Conservation (phyloP, 2,329 filamentous ascomycete genomes). For the Dactylonectria estremocensis region DNA sequence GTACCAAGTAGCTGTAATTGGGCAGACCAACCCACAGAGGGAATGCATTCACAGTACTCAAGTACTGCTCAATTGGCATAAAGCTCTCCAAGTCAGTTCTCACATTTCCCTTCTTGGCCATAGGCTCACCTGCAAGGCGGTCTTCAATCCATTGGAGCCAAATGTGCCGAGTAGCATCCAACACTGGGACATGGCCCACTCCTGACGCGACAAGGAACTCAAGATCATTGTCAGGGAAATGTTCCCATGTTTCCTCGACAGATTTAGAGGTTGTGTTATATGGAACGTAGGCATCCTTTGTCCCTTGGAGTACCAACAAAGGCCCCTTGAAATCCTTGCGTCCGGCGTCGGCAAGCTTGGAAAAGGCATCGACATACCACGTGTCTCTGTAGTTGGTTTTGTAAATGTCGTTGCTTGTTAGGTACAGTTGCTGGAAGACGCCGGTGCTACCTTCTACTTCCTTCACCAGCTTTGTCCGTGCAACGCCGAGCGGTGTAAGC, state of each 20-base stretch:
- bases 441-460: constrained; percentile 22
- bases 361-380: constrained; percentile 22
- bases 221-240: too few relatives aligned
- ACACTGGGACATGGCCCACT: not conserved
- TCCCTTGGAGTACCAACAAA: constrained; percentile 55
- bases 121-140: too few relatives aligned
- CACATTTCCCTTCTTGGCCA: too few relatives aligned
- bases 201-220: not conserved
- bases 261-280: too few relatives aligned
- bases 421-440: constrained; percentile 17
- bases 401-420: not conserved
- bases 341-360: constrained; percentile 39
- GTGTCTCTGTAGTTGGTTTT: constrained; percentile 14
- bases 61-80: too few relatives aligned
- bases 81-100: too few relatives aligned
- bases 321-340: constrained; percentile 51
- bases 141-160: too few relatives aligned
- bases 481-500: constrained; percentile 32
- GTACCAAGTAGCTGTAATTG: too few relatives aligned
- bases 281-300: constrained; percentile 40
- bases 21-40: too few relatives aligned
- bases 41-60: too few relatives aligned
- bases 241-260: not conserved
- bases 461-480: constrained; percentile 13
- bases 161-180: not conserved